These are phyloP conservation scores for Suhomyces chickasaworum DNA, from an alignment of 1,139 yeast species.

Conservation along the genomic window DNA sequence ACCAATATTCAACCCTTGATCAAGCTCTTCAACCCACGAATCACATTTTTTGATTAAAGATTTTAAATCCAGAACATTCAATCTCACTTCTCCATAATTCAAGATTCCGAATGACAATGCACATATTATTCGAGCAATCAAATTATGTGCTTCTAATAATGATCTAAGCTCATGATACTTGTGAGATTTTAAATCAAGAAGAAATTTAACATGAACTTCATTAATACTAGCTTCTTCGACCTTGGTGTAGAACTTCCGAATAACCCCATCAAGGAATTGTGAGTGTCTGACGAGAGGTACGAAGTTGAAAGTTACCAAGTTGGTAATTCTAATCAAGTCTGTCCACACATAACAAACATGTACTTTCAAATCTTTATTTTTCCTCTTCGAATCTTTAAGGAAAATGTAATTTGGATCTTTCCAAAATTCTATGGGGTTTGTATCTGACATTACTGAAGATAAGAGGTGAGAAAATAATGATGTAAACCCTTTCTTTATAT, in stretches of 20 bases:
- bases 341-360: conserved; percentile 42
- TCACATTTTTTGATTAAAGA: conserved; percentile 29
- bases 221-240: conserved; percentile 31
- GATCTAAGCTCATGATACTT: conserved; percentile 23
- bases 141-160: conserved; percentile 31
- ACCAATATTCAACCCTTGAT: conserved; percentile 1
- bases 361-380: conserved; percentile 30
- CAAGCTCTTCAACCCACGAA: conserved; percentile 24
- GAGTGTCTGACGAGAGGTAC: conserved; percentile 28
- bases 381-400: conserved; percentile 22
- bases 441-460: conserved; percentile 19
- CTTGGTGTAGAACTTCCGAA: conserved; percentile 24
- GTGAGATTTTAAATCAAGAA: conserved; percentile 21
- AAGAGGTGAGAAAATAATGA: conserved; percentile 22
- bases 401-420: conserved; percentile 36
- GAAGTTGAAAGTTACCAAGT: conserved; percentile 33
- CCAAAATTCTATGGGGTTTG: conserved; percentile 35
- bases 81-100: conserved; percentile 25
- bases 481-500: conserved; percentile 23
- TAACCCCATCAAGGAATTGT: conserved; percentile 24
- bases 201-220: conserved; percentile 31
- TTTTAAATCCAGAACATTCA: conserved; percentile 29
- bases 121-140: conserved; percentile 30
- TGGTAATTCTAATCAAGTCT: conserved; percentile 36
- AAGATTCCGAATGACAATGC: conserved; percentile 30